These are phyloP conservation scores for Metarhizium rileyi DNA, from an alignment of 2,329 filamentous ascomycete species.

Conservation along the genomic window DNA sequence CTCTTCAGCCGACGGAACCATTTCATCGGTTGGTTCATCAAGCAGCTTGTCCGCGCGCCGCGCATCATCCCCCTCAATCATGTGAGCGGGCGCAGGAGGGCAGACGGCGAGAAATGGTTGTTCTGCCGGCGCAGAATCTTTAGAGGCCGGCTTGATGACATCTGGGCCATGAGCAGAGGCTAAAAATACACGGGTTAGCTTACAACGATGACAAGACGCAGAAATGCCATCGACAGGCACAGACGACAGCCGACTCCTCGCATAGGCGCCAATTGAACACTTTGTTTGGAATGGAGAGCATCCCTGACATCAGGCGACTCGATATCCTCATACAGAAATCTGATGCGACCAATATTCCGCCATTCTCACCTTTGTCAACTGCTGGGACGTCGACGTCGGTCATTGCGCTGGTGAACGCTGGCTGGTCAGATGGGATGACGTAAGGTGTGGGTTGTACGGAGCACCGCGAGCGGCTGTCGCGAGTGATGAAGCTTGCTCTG, in stretches of 20 bases:
- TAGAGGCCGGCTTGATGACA: slow-evolving; percentile 19
- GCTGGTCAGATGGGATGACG: slow-evolving; percentile 9
- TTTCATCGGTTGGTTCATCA: slow-evolving; percentile 9
- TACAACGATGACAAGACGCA: neutral
- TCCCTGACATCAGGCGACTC: neutral
- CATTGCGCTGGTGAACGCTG: slow-evolving; percentile 17
- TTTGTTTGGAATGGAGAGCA: neutral
- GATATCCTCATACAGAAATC: neutral
- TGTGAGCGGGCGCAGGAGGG: slow-evolving; percentile 8
- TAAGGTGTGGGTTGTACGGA: slow-evolving; percentile 4
- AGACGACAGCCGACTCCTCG: neutral
- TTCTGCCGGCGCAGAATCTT: slow-evolving; percentile 16
- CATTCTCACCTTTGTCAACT: slow-evolving; percentile 25
- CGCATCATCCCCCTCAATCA: neutral
- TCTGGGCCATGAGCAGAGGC: slow-evolving; percentile 20
- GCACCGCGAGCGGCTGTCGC: neutral
- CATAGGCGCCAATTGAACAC: neutral
- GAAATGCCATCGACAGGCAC: neutral
- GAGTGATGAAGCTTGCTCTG: neutral
- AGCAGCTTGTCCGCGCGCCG: slow-evolving; percentile 8
- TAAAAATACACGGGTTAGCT: slow-evolving; percentile 8
- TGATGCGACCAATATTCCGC: neutral
- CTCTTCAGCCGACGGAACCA: slow-evolving; percentile 5
- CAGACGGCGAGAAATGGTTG: slow-evolving; percentile 5
- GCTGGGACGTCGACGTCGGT: slow-evolving; percentile 24